Percentiles rank a stretch among this genome's conserved stretches.
These are phyloP conservation scores for Fusarium humuli DNA, from an alignment of 2,329 filamentous ascomycete species.

Conservation along the genomic window DNA sequence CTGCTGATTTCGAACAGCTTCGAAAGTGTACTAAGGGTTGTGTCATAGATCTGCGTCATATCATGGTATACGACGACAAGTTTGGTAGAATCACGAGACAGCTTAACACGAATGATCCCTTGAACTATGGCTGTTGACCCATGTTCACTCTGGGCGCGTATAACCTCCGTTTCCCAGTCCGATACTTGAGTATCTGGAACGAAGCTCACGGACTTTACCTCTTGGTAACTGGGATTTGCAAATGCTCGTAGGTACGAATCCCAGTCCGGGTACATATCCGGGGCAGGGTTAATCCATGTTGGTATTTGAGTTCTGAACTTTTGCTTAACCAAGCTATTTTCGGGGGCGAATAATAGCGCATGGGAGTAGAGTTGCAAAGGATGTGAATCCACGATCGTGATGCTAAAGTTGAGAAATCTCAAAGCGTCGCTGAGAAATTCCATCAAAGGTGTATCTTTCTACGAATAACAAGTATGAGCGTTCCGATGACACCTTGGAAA, in stretches of 20 bases:
- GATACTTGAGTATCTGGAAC: neutral
- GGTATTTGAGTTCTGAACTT: neutral
- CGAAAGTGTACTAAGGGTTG: too few relatives aligned
- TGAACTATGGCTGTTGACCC: too few relatives aligned
- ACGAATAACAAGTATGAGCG: neutral
- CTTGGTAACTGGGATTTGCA: neutral
- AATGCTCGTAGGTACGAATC: neutral
- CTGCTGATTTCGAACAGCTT: too few relatives aligned
- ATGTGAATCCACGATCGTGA: neutral
- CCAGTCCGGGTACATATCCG: neutral
- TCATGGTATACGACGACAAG: too few relatives aligned
- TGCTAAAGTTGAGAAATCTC: neutral
- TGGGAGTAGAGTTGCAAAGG: neutral
- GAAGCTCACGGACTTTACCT: neutral
- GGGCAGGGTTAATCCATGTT: neutral
- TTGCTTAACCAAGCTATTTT: fast-evolving
- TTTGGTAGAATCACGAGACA: too few relatives aligned
- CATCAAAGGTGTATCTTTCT: neutral
- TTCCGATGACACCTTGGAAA: neutral
- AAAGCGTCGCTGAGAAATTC: neutral
- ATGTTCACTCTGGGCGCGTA: too few relatives aligned
- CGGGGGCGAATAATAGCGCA: neutral
- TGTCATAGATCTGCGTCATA: too few relatives aligned
- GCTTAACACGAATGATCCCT: too few relatives aligned
- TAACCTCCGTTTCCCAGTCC: neutral